Percentiles rank a stretch among this genome's conserved stretches.
These are phyloP conservation scores for Phylloporus sp. DNA, from an alignment of 768 basidiomycete species.

Conservation along the genomic window DNA sequence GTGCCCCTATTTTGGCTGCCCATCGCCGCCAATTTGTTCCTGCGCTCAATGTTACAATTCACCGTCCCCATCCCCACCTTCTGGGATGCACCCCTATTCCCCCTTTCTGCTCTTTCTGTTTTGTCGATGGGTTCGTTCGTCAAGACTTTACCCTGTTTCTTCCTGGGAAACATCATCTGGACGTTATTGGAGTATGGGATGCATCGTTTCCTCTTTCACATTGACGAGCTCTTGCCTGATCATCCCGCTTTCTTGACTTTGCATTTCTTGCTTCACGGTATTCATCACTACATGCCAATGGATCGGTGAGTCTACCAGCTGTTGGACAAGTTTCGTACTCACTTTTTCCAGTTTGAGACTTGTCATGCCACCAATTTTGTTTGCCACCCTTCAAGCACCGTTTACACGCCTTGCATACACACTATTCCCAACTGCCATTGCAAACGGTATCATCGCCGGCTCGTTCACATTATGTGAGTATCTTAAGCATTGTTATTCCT, in stretches of 20 bases:
- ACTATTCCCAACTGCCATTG: slow-evolving; percentile 78
- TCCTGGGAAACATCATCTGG: slow-evolving; percentile 87
- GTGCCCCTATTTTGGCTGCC: slow-evolving; percentile 92
- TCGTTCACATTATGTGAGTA: slow-evolving; percentile 66
- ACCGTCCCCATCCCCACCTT: slow-evolving; percentile 65
- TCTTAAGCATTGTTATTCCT: neutral
- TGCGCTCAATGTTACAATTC: slow-evolving; percentile 82
- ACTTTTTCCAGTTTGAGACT: slow-evolving; percentile 63
- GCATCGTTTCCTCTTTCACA: slow-evolving; percentile 97
- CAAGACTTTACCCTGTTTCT: slow-evolving; percentile 66
- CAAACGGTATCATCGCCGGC: slow-evolving; percentile 91
- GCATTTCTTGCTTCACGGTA: slow-evolving; percentile 91
- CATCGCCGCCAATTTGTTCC: slow-evolving; percentile 73
- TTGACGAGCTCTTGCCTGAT: slow-evolving; percentile 87
- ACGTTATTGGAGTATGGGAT: slow-evolving; percentile 89
- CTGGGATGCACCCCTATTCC: slow-evolving; percentile 51
- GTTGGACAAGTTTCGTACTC: neutral
- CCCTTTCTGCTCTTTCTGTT: slow-evolving; percentile 43
- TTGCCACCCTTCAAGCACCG: slow-evolving; percentile 71
- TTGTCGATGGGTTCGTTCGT: slow-evolving; percentile 50
- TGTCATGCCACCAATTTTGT: slow-evolving; percentile 94
- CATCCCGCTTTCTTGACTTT: slow-evolving; percentile 70
- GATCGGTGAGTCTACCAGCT: slow-evolving; percentile 55
- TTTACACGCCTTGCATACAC: slow-evolving; percentile 82
- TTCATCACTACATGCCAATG: slow-evolving; percentile 98